Evolutionary conservation across 192 early-diverging fungal genomes (phyloP), one percentile per base, ranked within the genome.

Genomic region (Gamsiella multidivaricata): DNA sequence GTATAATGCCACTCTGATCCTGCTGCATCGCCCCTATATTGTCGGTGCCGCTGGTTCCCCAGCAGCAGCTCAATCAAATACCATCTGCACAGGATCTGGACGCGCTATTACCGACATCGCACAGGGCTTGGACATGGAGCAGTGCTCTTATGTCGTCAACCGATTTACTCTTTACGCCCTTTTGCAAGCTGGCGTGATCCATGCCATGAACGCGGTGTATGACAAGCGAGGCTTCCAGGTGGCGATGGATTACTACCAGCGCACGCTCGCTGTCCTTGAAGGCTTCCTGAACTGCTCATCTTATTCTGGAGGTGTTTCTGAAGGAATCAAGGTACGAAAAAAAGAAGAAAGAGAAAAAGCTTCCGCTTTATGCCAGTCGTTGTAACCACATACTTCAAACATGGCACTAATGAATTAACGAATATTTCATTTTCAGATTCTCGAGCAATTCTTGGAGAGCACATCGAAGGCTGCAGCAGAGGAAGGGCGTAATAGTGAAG

Each of bases 21-120:
- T 82, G 29, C 65, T 85, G 22, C 85, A 87, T 42, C 74, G 83
- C 54, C 85, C 85, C 10, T 87, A 87, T 39, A 85, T 87, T 52
- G 70, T 74, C 14, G 83, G 81, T 25, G 78, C 70, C 55, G 61
- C 81, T 23, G 80, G 72, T 15, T 70, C 79, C 32, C 73, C 58
- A 10, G 73, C 81, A 23, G 70, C 69, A 15, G 62, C 75, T 29
- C 59, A 78, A 22, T 82, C 81, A 10, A 70, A 73, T 33, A 60
- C 69, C 20, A 82, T 82, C 31, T 82, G 81, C 64, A 71, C 59
- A 33, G 65, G 75, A 52, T 70, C 81, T 18, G 81, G 73, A 26
- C 69, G 65, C 25, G 75, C 69, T 18, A 82, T 82, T 34, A 79
- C 81, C 2, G 69, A 72, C 51, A 64, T 82, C 43, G 59, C 73